Conservation (phyloP, 139 green algal species). For the Marvania coccoides region DNA sequence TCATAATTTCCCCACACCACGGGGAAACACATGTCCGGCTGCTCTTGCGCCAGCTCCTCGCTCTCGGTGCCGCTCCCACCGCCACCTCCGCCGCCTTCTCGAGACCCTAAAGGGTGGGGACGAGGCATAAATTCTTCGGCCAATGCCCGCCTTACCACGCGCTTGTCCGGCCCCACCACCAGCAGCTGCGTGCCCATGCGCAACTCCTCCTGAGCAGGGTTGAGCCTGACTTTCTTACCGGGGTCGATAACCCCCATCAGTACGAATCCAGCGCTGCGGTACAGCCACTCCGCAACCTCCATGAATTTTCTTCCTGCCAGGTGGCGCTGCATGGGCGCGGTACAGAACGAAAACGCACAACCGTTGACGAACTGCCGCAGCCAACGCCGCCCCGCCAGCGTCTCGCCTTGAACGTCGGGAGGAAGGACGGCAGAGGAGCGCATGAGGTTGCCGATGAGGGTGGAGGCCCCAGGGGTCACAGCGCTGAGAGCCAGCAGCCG, state of each 20-base stretch:
- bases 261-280: slow-evolving; percentile 26
- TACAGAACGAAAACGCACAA: slow-evolving; percentile 42
- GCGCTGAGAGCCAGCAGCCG: slow-evolving; percentile 57
- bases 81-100: background rate
- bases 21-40: slow-evolving; percentile 2
- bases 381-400: slow-evolving; percentile 55
- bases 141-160: background rate
- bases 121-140: background rate
- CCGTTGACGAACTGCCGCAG: slow-evolving; percentile 70
- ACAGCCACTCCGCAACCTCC: slow-evolving; percentile 35
- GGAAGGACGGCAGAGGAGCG: slow-evolving; percentile 23
- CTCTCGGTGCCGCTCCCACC: background rate
- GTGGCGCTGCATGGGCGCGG: slow-evolving; percentile 3
- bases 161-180: slow-evolving; percentile 10
- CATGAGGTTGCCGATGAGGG: slow-evolving; percentile 69
- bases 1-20: slow-evolving; percentile 16
- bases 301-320: slow-evolving; percentile 25
- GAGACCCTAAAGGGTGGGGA: too few species aligned
- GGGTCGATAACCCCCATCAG: slow-evolving; percentile 39
- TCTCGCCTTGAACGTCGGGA: slow-evolving; percentile 10
- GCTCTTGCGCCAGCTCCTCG: background rate
- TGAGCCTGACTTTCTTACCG: slow-evolving; percentile 8
- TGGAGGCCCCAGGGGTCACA: slow-evolving; percentile 65
- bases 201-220: slow-evolving; percentile 7
- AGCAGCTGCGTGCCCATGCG: slow-evolving; percentile 2